These are phyloP conservation scores for Parafenestella ontariensis DNA, from an alignment of 2,329 filamentous ascomycete species.

Conservation along the genomic window DNA sequence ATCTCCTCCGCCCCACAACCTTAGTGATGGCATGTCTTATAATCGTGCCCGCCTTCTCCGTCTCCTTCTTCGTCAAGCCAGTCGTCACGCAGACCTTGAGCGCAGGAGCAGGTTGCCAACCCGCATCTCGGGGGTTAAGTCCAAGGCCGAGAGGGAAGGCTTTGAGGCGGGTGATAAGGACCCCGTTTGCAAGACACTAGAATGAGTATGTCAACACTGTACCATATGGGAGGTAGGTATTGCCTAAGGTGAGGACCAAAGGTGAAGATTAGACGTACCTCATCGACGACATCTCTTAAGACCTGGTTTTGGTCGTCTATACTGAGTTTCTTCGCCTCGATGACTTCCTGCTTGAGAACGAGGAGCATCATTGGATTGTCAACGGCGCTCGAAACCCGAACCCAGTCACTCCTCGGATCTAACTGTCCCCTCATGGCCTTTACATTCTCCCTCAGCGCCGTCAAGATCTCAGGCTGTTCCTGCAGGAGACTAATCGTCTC, in stretches of 20 bases:
- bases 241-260: not conserved
- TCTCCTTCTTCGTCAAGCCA: conserved; percentile 89
- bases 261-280: conserved; percentile 65
- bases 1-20: conserved; percentile 70
- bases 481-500: conserved; percentile 88
- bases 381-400: conserved; percentile 76
- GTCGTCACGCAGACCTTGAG: conserved; percentile 91
- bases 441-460: conserved; percentile 83
- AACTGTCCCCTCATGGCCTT: conserved; percentile 84
- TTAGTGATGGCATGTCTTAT: conserved; percentile 95
- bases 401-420: conserved; percentile 93
- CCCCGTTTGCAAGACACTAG: conserved; percentile 82
- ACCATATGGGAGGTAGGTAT: not conserved
- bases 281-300: conserved; percentile 91
- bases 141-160: conserved; percentile 68
- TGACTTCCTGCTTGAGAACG: conserved; percentile 81
- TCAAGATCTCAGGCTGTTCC: conserved; percentile 81
- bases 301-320: conserved; percentile 82
- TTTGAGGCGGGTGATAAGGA: conserved; percentile 88
- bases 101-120: conserved; percentile 75
- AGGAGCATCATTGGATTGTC: conserved; percentile 91
- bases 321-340: conserved; percentile 72
- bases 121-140: conserved; percentile 69
- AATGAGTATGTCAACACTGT: conserved; percentile 15
- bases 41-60: conserved; percentile 87